Evolutionary conservation across 371 early-diverging fungal genomes (phyloP), one percentile per base, ranked within the genome.

Genomic region (Circinella umbellata): DNA sequence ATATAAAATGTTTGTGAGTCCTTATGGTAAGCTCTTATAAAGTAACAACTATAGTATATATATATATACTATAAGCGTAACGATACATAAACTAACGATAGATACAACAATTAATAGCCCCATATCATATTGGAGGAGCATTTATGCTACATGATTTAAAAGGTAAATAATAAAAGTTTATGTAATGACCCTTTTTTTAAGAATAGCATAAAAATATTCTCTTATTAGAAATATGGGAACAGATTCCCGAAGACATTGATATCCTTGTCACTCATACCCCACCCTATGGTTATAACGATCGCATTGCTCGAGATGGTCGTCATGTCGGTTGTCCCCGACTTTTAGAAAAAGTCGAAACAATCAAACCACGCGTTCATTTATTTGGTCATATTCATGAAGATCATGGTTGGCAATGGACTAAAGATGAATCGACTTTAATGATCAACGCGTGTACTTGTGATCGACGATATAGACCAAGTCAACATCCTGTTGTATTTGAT

Each of bases 381-480:
- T 88, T 82, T 71, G 89, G 89, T 1, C 89, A 88, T 74, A 88
- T 88, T 66, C 89, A 88, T 61, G 84, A 88, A 67, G 71, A 72
- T 3, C 71, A 81, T 65, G 87, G 85, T 3, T 80, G 78, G 64
- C 10, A 18, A 13, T 57, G n/a, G n/a, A 72, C 76, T 5, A 62
- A 73, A 17, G 65, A 71, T 17, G 64, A 81, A 15, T 75, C 77
- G n/a, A 80, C 71, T 8, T 53, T 88, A 10, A 82, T 74, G 55
- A 76, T 86, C 48, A 88, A 88, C 70, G 87, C 87, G 8, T 81
- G 76, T n/a, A 73, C 81, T n/a, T 76, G 74, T 17, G 80, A 79
- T 51, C 61, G 69, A 17, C 67, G 73, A 0, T 88, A 88, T 59
- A 72, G 73, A 14, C 73, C 81, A 13, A 68, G 66, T 15, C 80